Percentiles rank a stretch among this genome's conserved stretches.
These are phyloP conservation scores for Rhytidhysteron rufulum DNA, from an alignment of 2,329 filamentous ascomycete species.

Conservation along the genomic window DNA sequence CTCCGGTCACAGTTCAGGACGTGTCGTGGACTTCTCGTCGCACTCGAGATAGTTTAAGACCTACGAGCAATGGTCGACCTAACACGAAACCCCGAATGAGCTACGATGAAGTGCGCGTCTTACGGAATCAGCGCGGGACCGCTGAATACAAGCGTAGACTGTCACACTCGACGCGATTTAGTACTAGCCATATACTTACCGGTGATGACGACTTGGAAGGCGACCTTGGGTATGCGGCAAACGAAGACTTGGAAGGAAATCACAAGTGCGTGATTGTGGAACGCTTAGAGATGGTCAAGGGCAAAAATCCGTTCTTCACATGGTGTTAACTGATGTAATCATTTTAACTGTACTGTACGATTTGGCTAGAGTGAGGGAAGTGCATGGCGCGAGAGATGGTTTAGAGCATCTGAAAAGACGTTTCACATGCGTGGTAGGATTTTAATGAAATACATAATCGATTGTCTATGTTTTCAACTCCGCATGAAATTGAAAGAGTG, in stretches of 20 bases:
- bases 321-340: slow-evolving; percentile 69
- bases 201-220: slow-evolving; percentile 80
- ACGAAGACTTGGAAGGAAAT: slow-evolving; percentile 88
- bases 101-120: slow-evolving; percentile 34
- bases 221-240: slow-evolving; percentile 89
- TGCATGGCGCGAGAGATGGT: too few species aligned
- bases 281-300: slow-evolving; percentile 91
- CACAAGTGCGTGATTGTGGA: slow-evolving; percentile 95
- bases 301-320: slow-evolving; percentile 90
- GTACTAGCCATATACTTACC: slow-evolving; percentile 44
- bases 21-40: slow-evolving; percentile 23
- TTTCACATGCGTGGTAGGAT: too few species aligned
- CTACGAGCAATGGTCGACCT: slow-evolving; percentile 18
- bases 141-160: slow-evolving; percentile 40
- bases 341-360: too few species aligned
- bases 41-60: slow-evolving; percentile 5
- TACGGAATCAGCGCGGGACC: slow-evolving; percentile 14
- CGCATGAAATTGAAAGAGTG: too few species aligned
- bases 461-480: too few species aligned
- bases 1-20: slow-evolving; percentile 32
- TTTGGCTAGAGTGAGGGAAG: slow-evolving; percentile 4
- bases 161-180: slow-evolving; percentile 31
- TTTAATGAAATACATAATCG: too few species aligned
- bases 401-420: too few species aligned
- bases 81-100: slow-evolving; percentile 36